Evolutionary conservation across 2,329 filamentous ascomycete species (phyloP), one percentile per base, ranked within the genome.

Genomic region (Botryosphaeria dothidea): DNA sequence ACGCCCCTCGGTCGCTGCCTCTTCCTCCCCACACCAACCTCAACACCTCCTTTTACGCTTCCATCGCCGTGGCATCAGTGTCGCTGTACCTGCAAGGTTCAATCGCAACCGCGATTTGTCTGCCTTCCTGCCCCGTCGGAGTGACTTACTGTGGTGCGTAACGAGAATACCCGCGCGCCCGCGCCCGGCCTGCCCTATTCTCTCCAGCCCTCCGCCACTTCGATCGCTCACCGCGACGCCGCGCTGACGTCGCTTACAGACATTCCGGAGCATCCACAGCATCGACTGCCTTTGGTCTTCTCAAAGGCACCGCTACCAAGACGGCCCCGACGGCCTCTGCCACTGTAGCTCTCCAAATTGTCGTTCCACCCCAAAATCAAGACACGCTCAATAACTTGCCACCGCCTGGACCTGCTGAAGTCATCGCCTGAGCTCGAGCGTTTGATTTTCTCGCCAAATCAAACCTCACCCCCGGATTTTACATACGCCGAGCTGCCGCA

Each of bases 401-500:
- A 34, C 80, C 80, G 66, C 80, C 79, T 68, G 71, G 73, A 72
- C 71, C 73, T 73, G 70, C 70, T 69, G 73, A 70, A 72, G 60
- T 71, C 75, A 68, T 70, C 70, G 66, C 68, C 71, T 64, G 73
- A 79, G 36, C 72, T 79, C 67, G 76, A 80, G 70, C 74, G 75
- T 73, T 70, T 78, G 72, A 73, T 83, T 71, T 79, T 82, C 69
- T 73, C 71, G 68, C 73, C 74, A 71, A 75, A 78, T 71, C 73
- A 75, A 74, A 76, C 76, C 74, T 72, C 71, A 70, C 78, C 77
- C 71, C 85, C 84, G 80, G 85, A 82, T 78, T 82, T 86, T 79
- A 81, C 86, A 82, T 82, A 82, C 80, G 82, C 84, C 87, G 91
- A 96, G 92, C 94, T 98, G 95, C 95, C 95, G 95, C 94, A 99